Evolutionary conservation across 1,284 basidiomycete genomes (phyloP).

Genomic region (Agaricales sp.): DNA sequence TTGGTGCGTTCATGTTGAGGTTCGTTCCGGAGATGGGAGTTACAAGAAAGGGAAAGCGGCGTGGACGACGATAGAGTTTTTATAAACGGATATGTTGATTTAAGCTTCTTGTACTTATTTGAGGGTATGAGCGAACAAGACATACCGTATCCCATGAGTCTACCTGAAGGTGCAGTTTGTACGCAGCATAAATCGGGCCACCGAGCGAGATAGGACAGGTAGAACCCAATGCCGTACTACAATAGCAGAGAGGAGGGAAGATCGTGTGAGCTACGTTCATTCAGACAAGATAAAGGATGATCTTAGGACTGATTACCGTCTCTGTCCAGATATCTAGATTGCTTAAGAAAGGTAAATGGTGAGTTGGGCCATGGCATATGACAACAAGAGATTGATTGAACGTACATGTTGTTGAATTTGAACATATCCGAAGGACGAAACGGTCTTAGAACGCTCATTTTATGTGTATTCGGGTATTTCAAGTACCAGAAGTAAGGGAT

Average conservation of each 20-base stretch:
- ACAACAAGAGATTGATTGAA: constrained; percentile 4
- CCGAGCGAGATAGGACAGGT: constrained; percentile 75
- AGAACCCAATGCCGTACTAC: constrained; percentile 81
- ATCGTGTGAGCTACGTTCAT: constrained; percentile 1
- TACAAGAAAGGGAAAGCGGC: constrained; percentile 5
- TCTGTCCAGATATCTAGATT: constrained; percentile 93
- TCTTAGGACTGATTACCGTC: constrained; percentile 47
- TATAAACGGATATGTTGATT: too few species aligned
- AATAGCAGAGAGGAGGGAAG: not conserved
- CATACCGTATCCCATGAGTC: constrained; percentile 82
- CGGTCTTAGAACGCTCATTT: constrained; percentile 75
- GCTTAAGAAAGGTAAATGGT: constrained; percentile 28
- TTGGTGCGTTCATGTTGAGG: constrained; percentile 6
- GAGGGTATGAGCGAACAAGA: too few species aligned
- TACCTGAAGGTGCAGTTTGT: constrained; percentile 68
- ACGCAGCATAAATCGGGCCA: constrained; percentile 88
- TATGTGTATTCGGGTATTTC: not conserved
- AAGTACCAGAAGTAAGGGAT: not conserved
- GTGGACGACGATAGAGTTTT: constrained; percentile 7
- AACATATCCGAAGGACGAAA: constrained; percentile 85
- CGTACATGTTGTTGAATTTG: constrained; percentile 83
- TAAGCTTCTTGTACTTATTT: too few species aligned
- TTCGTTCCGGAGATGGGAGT: not conserved
- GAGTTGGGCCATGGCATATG: not conserved
- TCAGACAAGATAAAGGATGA: not conserved